Base-by-base conservation (phyloP, 2,329 filamentous ascomycete genomes). In the Colletotrichum eremochloae region DNA sequence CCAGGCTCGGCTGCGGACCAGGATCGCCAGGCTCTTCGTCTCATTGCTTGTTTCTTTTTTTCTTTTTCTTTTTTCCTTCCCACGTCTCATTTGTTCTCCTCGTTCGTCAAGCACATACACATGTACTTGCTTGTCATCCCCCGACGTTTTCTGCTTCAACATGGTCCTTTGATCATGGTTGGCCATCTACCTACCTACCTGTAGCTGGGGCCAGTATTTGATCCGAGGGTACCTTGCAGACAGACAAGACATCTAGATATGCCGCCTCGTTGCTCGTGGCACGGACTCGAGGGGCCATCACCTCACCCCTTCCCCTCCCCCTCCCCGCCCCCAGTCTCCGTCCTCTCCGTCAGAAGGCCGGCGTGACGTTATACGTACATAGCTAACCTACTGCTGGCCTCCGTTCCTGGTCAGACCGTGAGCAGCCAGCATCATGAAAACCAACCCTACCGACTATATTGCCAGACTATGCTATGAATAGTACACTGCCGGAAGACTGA, bases 371-470 rank as follows among this genome's bases (percentile, higher is more conserved):
- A 24, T 24, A 24, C 24, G 24, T 24, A 24, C 24, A 24, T 24
- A 24, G 24, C 24, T 24, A 24, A 1, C 24, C n/a, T 11, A 7
- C 20, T 57, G 33, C 11, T 40, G 33, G 55, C 48, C 52, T 68
- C 4, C 63, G 50, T 29, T 15, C 14, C 20, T 56, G 55, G 20
- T 42, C 46, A 61, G 14, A 33, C 55, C 67, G 33, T 55, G 36
- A 40, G 56, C 46, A n/a, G 56, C 24, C 46, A n/a, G 56, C 24
- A 71, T 67, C 68, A 56, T 56, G 36, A 57, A 24, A 48, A 33
- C 46, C 55, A 29, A 63, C 48, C 56, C 63, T 57, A 42, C 58
- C 18, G 29, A 55, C 42, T 48, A 52, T 56, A 36, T 38, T 60
- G 40, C 55, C 29, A 48, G 29, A 18, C 33, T 38, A 42, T 53